phyloP scores from a whole-genome alignment of 2,329 filamentous ascomycete genomes.

The Fusarium coffeatum region DNA sequence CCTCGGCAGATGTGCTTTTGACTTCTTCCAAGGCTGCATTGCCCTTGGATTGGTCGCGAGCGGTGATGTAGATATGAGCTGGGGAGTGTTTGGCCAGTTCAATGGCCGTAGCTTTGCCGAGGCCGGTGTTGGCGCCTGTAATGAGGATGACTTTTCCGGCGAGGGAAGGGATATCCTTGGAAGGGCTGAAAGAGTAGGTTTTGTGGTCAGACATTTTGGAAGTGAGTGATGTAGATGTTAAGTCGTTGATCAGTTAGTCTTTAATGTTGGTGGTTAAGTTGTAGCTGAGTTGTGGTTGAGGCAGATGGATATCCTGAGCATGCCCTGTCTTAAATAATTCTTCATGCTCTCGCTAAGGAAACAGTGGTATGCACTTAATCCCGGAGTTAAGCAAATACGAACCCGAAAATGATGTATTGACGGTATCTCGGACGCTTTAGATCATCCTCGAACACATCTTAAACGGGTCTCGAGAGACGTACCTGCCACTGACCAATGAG shows the following conservation, averaged over 20 bases:
- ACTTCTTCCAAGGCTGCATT: neutral
- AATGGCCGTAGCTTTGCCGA: conserved; percentile 6
- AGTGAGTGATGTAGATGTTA: accelerated
- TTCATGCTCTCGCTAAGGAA: too few relatives aligned
- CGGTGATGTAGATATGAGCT: neutral
- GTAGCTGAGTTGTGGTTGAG: neutral
- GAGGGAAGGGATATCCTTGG: neutral
- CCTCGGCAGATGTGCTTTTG: accelerated
- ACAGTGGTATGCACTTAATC: neutral
- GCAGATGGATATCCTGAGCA: accelerated
- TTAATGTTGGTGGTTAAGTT: neutral
- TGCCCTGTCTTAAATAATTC: neutral
- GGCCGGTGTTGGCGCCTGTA: neutral
- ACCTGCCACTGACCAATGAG: neutral
- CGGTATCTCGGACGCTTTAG: neutral
- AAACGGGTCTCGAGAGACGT: neutral
- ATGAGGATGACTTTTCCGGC: neutral
- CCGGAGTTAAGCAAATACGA: neutral
- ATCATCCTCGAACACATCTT: accelerated
- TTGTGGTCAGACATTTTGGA: neutral
- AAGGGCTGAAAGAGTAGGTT: accelerated
- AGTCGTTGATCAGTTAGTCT: accelerated
- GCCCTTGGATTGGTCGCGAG: neutral
- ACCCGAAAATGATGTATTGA: neutral
- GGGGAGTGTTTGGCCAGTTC: conserved; percentile 4